These are phyloP conservation scores for Tolypocladium cylindrosporum DNA, from an alignment of 2,329 filamentous ascomycete species.

Conservation along the genomic window DNA sequence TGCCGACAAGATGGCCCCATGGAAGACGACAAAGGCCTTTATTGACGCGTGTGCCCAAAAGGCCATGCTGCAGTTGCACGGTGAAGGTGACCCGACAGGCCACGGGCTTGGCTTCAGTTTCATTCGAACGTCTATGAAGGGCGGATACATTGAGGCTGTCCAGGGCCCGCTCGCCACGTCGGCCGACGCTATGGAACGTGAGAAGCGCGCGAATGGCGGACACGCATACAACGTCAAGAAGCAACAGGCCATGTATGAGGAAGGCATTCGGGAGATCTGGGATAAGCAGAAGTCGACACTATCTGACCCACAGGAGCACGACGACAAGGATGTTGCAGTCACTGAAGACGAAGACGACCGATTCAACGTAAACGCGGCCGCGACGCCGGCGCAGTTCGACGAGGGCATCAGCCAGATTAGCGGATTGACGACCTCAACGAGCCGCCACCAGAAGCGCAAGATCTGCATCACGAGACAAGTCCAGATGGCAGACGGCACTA, in stretches of 20 bases:
- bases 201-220: constrained; percentile 80
- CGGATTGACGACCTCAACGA: constrained; percentile 54
- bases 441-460: constrained; percentile 57
- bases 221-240: constrained; percentile 97
- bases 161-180: constrained; percentile 54
- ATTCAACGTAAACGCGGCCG: constrained; percentile 62
- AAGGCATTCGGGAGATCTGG: constrained; percentile 89
- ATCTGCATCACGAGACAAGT: constrained; percentile 62
- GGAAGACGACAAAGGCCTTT: constrained; percentile 96
- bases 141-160: constrained; percentile 79
- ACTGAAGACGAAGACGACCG: constrained; percentile 54
- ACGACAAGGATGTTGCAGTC: constrained; percentile 48
- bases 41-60: constrained; percentile 88
- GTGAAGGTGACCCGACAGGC: constrained; percentile 88
- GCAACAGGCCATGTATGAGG: constrained; percentile 85
- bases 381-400: constrained; percentile 58
- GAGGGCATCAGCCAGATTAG: constrained; percentile 76
- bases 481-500: constrained; percentile 33
- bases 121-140: constrained; percentile 97
- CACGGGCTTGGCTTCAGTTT: constrained; percentile 94
- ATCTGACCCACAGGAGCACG: constrained; percentile 59
- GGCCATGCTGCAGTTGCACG: constrained; percentile 91
- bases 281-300: constrained; percentile 74
- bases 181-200: constrained; percentile 79
- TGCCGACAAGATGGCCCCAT: constrained; percentile 84